Evolutionary conservation across 2,329 filamentous ascomycete species (phyloP).

Genomic region (Fusarium sp.): DNA sequence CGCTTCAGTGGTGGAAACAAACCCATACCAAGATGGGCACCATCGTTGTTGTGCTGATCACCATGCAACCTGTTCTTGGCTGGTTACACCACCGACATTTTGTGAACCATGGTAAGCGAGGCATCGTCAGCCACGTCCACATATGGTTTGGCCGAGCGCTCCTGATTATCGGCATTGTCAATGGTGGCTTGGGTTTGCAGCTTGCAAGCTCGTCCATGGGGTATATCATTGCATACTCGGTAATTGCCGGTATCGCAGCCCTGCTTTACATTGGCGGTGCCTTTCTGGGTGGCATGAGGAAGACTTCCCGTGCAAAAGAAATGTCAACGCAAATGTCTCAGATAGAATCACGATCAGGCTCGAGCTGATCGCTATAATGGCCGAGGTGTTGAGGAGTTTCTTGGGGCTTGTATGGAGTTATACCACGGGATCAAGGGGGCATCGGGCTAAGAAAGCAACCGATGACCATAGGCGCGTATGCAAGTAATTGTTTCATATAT

Average conservation of each 20-base stretch:
- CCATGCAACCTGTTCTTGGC: conserved; percentile 67
- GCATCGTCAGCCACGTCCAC: conserved; percentile 63
- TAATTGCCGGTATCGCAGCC: conserved; percentile 61
- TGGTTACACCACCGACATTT: conserved; percentile 66
- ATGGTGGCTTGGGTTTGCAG: conserved; percentile 69
- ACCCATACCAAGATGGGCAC: conserved; percentile 66
- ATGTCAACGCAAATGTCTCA: conserved; percentile 42
- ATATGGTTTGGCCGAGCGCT: conserved; percentile 70
- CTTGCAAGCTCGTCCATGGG: conserved; percentile 53
- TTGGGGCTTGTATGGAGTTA: conserved; percentile 22
- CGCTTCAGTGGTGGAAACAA: conserved; percentile 58
- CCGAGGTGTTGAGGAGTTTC: conserved; percentile 12
- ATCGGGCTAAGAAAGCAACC: background rate
- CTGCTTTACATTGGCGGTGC: conserved; percentile 54
- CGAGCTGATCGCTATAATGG: background rate
- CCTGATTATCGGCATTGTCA: conserved; percentile 67
- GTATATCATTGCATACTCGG: conserved; percentile 63
- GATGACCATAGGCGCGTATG: background rate
- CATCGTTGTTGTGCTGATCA: conserved; percentile 62
- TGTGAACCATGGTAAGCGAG: conserved; percentile 57
- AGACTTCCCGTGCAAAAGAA: conserved; percentile 22
- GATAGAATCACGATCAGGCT: conserved; percentile 24
- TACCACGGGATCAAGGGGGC: conserved; percentile 24
- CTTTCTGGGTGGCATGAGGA: conserved; percentile 26
- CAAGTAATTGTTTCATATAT: background rate